Conservation (phyloP, 2,329 filamentous ascomycete genomes). For the Lithohypha guttulata region DNA sequence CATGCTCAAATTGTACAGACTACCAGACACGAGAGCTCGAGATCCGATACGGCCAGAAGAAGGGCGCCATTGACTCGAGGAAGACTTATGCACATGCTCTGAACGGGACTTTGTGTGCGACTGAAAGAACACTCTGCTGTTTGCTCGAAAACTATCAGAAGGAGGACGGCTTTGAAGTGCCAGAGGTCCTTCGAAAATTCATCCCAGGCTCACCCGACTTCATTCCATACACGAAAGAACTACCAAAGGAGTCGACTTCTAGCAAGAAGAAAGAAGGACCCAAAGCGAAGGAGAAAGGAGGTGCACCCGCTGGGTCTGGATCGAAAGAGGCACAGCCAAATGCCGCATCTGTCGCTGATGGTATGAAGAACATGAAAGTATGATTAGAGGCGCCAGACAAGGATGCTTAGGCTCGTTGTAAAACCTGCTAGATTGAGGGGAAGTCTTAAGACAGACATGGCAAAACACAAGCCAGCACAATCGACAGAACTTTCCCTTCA, state of each 20-base stretch:
- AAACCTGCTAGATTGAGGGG: too few relatives aligned
- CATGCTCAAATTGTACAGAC: constrained; percentile 95
- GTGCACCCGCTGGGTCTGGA: constrained; percentile 19
- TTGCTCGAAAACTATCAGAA: constrained; percentile 96
- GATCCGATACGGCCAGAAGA: constrained; percentile 83
- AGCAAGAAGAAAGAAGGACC: constrained; percentile 39
- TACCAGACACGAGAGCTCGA: constrained; percentile 92
- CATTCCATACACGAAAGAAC: constrained; percentile 75
- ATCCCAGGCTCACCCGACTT: constrained; percentile 84
- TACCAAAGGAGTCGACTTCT: constrained; percentile 63
- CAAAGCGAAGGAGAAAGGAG: constrained; percentile 25
- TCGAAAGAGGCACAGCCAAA: constrained; percentile 16
- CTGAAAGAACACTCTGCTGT: constrained; percentile 85
- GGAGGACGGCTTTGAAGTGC: constrained; percentile 69
- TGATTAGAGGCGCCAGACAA: constrained; percentile 20
- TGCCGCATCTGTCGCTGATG: constrained; percentile 29
- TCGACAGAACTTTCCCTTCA: too few relatives aligned
- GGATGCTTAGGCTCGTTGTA: too few relatives aligned
- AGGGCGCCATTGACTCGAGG: constrained; percentile 60
- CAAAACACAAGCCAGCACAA: too few relatives aligned
- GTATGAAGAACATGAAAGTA: constrained; percentile 33
- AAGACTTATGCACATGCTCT: constrained; percentile 94
- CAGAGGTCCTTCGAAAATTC: constrained; percentile 76
- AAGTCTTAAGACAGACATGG: too few relatives aligned
- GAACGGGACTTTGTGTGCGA: constrained; percentile 83